Evolutionary conservation across 441 rosid species (phyloP).

Genomic region (Erysimum pusillum): DNA sequence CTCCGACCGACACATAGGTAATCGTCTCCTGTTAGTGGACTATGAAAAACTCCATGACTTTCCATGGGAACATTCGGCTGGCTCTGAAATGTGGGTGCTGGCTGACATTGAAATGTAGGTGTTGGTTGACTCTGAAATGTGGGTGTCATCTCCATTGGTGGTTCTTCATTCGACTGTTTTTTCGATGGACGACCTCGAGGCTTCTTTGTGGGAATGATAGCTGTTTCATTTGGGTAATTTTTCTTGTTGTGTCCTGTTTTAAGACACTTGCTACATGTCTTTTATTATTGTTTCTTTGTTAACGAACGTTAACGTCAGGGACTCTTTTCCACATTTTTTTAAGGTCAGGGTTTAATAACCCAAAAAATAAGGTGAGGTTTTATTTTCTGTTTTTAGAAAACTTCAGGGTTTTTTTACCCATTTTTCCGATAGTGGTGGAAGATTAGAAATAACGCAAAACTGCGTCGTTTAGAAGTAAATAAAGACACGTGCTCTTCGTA

Average conservation of each 20-base stretch:
- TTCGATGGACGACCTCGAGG: slow-evolving; percentile 8
- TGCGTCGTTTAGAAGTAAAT: slow-evolving; percentile 25
- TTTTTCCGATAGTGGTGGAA: neutral
- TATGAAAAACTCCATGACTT: slow-evolving; percentile 13
- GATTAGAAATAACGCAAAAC: slow-evolving; percentile 7
- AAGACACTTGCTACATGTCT: slow-evolving; percentile 10
- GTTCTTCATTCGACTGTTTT: slow-evolving; percentile 8
- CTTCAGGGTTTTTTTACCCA: too few species aligned
- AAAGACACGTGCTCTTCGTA: slow-evolving; percentile 5
- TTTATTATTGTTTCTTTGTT: too few species aligned
- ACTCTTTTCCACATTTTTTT: too few species aligned
- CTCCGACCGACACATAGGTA: slow-evolving; percentile 3
- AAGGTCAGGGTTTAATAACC: too few species aligned
- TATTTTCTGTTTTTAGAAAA: too few species aligned
- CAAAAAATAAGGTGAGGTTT: too few species aligned
- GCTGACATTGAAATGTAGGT: neutral
- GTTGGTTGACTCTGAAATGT: neutral
- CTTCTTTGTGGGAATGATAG: neutral
- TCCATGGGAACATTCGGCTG: slow-evolving; percentile 20
- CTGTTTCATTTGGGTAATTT: neutral
- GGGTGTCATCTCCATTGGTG: neutral
- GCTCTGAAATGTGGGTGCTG: neutral
- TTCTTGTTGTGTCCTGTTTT: neutral
- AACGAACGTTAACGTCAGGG: too few species aligned
- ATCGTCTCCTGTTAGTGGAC: slow-evolving; percentile 22